These are phyloP conservation scores for Suhomyces coccinellae DNA, from an alignment of 1,139 yeast species.

Conservation along the genomic window DNA sequence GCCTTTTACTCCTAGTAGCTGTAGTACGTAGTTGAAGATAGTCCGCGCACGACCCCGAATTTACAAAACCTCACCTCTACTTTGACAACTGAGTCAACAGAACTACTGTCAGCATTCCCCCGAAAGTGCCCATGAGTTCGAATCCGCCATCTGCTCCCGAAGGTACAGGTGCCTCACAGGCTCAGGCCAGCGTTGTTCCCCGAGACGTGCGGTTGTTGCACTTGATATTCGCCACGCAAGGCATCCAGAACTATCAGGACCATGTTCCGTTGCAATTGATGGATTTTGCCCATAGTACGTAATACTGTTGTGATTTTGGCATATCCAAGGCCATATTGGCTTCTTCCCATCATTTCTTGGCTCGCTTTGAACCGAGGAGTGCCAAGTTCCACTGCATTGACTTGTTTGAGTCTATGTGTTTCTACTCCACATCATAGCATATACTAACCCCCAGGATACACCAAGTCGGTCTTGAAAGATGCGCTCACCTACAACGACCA, in stretches of 20 bases:
- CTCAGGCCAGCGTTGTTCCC: conserved; percentile 49
- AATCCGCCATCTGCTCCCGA: conserved; percentile 8
- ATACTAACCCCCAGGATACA: conserved; percentile 55
- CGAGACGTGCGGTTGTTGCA: conserved; percentile 90
- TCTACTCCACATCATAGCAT: background rate
- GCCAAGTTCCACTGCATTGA: background rate
- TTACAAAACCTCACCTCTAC: too few relatives aligned
- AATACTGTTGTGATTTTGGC: background rate
- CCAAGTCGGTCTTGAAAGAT: conserved; percentile 82
- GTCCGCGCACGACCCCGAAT: conserved; percentile 3
- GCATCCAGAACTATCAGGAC: conserved; percentile 88
- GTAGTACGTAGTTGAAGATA: background rate
- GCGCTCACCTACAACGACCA: conserved; percentile 89
- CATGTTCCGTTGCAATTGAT: conserved; percentile 92
- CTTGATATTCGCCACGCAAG: conserved; percentile 89
- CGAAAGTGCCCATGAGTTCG: conserved; percentile 9
- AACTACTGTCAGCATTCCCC: background rate
- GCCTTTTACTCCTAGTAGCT: background rate
- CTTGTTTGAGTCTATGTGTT: background rate
- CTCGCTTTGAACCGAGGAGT: background rate
- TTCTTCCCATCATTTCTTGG: background rate
- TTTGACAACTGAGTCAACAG: background rate
- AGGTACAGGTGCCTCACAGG: conserved; percentile 7
- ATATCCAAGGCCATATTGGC: background rate
- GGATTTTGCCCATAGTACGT: conserved; percentile 84